Evolutionary conservation across 164 flowering plant genomes (phyloP), one percentile per base, ranked within the genome.

Genomic region (Vitis amurensis): DNA sequence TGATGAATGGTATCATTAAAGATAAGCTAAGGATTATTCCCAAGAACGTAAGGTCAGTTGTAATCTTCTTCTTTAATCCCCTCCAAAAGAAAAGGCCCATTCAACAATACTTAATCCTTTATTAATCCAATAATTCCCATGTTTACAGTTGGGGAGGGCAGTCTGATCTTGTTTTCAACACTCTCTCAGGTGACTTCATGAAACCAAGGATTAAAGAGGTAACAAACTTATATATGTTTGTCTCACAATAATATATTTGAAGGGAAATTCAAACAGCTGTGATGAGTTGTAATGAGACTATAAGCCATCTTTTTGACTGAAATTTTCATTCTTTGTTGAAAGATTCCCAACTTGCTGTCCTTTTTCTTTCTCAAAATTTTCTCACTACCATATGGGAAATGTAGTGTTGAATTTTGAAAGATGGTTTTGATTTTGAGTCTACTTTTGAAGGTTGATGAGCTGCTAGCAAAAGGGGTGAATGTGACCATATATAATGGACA

Each of bases 401-500:
- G 0, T 23, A 23, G 27, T 23, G 27, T 23, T 23, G 27, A 23
- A 23, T 11, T 19, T 52, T 5, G 30, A 15, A 50, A 17, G 14
- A 53, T 53, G 37, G 9, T 8, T 16, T 8, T 30, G 15, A 52
- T 19, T 53, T 69, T 52, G 4, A 59, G 56, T 11, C 14, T 50
- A 63, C 19, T 37, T 44, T 56, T 44, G 8, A 83, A 93, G 97
- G 97, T 94, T 9, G 96, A 88, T 80, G 82, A 91, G 77, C 87
- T 94, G 9, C 80, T 94, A 53, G 80, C 84, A 4, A 88, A 79
- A 68, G 97, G 97, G 14, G 88, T 93, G 23, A 85, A 91, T 80
- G 89, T 91, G 70, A 90, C 97, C 8, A 69, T 91, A 11, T 93
- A 93, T 74, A 93, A 83, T 81, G 98, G 97, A 9, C 98, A 93